Evolutionary conservation across 371 early-diverging fungal genomes (phyloP), one percentile per base, ranked within the genome.

Genomic region (Actinomortierella ambigua): DNA sequence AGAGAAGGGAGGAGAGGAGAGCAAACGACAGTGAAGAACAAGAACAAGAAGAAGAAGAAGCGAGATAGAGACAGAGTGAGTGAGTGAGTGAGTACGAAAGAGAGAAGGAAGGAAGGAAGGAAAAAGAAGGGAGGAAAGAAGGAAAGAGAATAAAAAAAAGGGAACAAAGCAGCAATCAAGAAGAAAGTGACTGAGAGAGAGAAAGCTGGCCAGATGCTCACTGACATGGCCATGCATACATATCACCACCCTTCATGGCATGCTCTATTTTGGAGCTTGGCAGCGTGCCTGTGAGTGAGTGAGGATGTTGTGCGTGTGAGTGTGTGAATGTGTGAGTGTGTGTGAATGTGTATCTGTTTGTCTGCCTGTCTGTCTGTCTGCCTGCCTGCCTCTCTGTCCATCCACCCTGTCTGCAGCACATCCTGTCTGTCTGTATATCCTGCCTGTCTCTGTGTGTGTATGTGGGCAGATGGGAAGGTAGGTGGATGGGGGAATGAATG

Each of bases 51-150:
- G 51, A 41, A 52, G 53, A 55, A 44, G 47, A 24, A 41, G 40
- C 29, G 29, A 26, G 18, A 39, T 26, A 29, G 40, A 34, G 24
- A 20, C 13, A 39, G 48, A 48, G 48, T 20, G 22, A 20, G 48
- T 18, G 39, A 55, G 55, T 28, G 54, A 44, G 39, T 29, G 53
- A 26, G 46, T 49, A 24, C 7, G 50, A 28, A 46, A 53, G 23
- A 52, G 53, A 60, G 1, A n/a, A 15, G 14, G 18, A 22, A 41
- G 46, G 34, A 46, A 26, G 26, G 42, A 42, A 40, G 18, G 50
- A 57, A 61, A 42, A 52, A 49, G 24, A 65, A 24, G 61, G 57
- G 44, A 29, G 27, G 24, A 29, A 42, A 40, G 55, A 49, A 57
- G 26, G 24, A 44, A 29, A 40, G 43, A 34, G 39, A 39, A 18